A percentile compares a stretch with the other conserved stretches of the same genome.
Evolutionary conservation across 192 early-diverging fungal species (phyloP).

Genomic region (Mortierella alpina): DNA sequence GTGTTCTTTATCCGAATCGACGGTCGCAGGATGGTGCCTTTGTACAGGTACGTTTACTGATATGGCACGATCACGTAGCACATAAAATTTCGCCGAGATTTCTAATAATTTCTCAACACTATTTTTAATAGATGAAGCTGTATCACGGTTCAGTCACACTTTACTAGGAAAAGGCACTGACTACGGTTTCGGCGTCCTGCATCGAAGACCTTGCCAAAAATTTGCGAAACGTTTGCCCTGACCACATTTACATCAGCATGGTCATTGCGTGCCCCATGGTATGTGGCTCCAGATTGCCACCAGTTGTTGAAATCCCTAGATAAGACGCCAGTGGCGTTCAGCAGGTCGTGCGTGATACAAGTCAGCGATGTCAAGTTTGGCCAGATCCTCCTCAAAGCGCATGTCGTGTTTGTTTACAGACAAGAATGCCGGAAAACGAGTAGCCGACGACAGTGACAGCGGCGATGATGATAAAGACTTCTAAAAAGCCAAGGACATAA

Average conservation of each 20-base stretch:
- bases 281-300: conserved; percentile 5
- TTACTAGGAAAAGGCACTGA: conserved; percentile 13
- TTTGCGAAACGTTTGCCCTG: conserved; percentile 14
- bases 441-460: conserved; percentile 6
- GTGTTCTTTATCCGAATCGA: conserved; percentile 23
- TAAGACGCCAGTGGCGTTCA: conserved; percentile 6
- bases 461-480: conserved; percentile 8
- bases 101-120: too few relatives aligned
- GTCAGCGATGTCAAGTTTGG: conserved; percentile 19
- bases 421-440: background rate
- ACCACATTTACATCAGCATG: conserved; percentile 14
- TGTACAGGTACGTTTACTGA: too few relatives aligned
- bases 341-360: conserved; percentile 21
- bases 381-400: conserved; percentile 13
- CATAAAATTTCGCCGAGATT: too few relatives aligned
- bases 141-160: conserved; percentile 12
- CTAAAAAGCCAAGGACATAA: conserved; percentile 11
- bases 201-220: conserved; percentile 9
- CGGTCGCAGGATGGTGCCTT: conserved; percentile 12
- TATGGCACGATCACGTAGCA: too few relatives aligned
- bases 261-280: conserved; percentile 17
- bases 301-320: background rate
- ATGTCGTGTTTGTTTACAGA: conserved; percentile 23
- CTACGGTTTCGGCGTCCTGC: conserved; percentile 9
- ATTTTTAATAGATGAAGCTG: conserved; percentile 27